These are phyloP conservation scores for Kodamaea kakaduensis DNA, from an alignment of 805 yeast species.

Conservation along the genomic window DNA sequence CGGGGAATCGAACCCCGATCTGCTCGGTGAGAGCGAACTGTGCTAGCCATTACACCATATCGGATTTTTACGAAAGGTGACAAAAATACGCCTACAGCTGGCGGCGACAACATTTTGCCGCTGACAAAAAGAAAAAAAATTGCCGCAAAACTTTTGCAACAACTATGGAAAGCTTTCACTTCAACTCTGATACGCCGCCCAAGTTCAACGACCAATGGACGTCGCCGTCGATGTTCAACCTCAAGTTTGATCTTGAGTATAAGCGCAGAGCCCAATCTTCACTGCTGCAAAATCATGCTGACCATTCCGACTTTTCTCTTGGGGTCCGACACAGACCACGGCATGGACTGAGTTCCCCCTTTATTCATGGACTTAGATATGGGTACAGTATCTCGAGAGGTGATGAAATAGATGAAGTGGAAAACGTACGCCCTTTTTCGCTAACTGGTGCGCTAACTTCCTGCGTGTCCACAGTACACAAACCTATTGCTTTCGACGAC, in stretches of 20 bases:
- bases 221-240: slow-evolving; percentile 2
- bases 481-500: slow-evolving; percentile 1
- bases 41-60: slow-evolving; percentile 81
- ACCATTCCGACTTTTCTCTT: too few relatives aligned
- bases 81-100: background rate
- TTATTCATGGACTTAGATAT: too few relatives aligned
- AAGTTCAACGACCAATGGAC: slow-evolving; percentile 6
- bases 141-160: slow-evolving; percentile 5
- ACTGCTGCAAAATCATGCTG: too few relatives aligned
- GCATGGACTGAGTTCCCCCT: too few relatives aligned
- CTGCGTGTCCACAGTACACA: too few relatives aligned
- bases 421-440: too few relatives aligned
- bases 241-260: slow-evolving; percentile 3
- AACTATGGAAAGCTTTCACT: slow-evolving; percentile 6
- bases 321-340: too few relatives aligned
- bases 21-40: slow-evolving; percentile 85
- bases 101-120: background rate
- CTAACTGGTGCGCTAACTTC: too few relatives aligned
- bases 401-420: too few relatives aligned
- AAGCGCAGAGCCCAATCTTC: background rate
- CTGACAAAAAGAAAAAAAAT: background rate
- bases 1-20: slow-evolving; percentile 87
- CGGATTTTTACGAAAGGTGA: slow-evolving; percentile 37
- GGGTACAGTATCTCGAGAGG: too few relatives aligned
- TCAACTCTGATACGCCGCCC: slow-evolving; percentile 3